Percentiles rank a stretch among this genome's conserved stretches.
Evolutionary conservation across 441 rosid species (phyloP).

Genomic region (Viola pubescens): DNA sequence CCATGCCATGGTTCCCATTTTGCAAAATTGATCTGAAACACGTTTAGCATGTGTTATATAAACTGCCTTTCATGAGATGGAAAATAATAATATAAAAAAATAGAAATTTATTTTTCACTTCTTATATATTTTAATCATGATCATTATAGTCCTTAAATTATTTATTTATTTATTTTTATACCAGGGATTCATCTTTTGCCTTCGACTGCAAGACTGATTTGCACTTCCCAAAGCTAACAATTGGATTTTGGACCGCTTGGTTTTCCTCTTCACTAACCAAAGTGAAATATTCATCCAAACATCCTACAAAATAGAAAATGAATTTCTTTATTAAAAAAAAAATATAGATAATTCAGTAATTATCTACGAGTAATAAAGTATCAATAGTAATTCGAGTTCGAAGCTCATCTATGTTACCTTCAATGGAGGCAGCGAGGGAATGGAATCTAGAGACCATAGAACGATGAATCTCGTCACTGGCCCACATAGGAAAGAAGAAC

Average conservation of each 20-base stretch:
- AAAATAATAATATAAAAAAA: not conserved
- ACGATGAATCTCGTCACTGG: constrained; percentile 72
- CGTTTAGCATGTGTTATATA: not conserved
- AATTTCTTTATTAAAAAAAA: too few relatives aligned
- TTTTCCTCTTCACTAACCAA: constrained; percentile 17
- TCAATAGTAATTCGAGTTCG: not conserved
- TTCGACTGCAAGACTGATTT: constrained; percentile 40
- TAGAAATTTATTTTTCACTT: too few relatives aligned
- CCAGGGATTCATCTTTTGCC: constrained; percentile 56
- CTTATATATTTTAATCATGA: too few relatives aligned
- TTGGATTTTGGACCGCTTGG: not conserved
- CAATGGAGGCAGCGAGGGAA: constrained; percentile 45
- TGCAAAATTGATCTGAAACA: constrained; percentile 46
- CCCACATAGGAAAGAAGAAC: constrained; percentile 67
- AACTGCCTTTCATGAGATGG: not conserved
- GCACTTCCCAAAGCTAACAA: constrained; percentile 24
- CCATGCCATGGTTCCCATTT: constrained; percentile 83
- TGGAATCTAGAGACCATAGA: constrained; percentile 41
- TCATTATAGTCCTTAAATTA: too few relatives aligned
- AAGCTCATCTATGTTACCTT: constrained; percentile 31
- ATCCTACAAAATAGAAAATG: constrained; percentile 24
- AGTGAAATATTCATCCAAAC: constrained; percentile 33
- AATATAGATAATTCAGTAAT: not conserved
- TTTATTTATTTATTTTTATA: constrained; percentile 4
- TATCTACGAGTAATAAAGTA: not conserved